These are phyloP conservation scores for Telfairia occidentalis DNA, from an alignment of 331 rosid genomes.

Conservation along the genomic window DNA sequence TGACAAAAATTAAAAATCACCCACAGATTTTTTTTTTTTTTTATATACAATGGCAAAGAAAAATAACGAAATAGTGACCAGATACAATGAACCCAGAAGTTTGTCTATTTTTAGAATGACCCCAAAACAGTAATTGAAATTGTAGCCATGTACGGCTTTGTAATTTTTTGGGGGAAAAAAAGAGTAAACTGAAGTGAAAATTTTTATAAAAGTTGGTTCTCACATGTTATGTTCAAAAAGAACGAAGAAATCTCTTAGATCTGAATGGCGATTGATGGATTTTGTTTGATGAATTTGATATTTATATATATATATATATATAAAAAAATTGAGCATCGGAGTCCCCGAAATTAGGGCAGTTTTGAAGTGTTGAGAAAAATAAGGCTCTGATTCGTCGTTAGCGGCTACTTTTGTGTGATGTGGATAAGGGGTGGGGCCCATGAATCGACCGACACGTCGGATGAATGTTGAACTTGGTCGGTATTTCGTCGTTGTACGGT, in stretches of 20 bases:
- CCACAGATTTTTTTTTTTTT: neutral
- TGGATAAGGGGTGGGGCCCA: neutral
- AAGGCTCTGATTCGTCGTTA: neutral
- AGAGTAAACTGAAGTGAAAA: neutral
- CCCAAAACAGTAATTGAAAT: neutral
- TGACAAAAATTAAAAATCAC: neutral
- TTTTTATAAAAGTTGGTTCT: neutral
- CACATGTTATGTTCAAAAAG: neutral
- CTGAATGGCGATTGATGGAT: too few species aligned
- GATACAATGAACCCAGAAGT: neutral
- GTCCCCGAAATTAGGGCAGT: neutral
- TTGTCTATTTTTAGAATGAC: neutral
- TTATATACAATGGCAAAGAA: neutral
- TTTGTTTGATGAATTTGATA: neutral
- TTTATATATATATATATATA: too few species aligned
- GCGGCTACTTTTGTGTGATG: neutral
- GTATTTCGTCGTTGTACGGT: neutral
- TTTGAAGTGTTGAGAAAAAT: neutral
- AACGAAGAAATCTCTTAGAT: neutral
- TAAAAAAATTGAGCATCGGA: neutral
- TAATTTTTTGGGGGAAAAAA: neutral
- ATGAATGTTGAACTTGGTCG: slow-evolving; percentile 3
- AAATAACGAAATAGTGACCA: neutral
- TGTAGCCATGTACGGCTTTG: neutral
- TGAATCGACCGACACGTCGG: neutral